phyloP scores from a whole-genome alignment of 306 rosid species.

The Sophora flavescens region DNA sequence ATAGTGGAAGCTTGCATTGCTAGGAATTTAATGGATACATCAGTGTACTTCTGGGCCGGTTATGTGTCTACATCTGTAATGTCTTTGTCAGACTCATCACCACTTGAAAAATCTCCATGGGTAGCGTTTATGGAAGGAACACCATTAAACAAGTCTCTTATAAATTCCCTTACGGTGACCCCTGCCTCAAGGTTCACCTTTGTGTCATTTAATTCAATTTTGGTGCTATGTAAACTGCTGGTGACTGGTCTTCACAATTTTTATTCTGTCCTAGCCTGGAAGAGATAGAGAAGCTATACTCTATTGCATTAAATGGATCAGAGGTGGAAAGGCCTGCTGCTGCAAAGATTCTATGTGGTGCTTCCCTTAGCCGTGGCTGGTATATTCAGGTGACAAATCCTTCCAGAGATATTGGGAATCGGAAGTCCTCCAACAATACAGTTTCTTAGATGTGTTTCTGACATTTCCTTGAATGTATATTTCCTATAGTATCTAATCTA shows the following conservation, averaged over 20 bases:
- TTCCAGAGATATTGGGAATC: conserved; percentile 38
- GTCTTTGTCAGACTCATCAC: conserved; percentile 56
- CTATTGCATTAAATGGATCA: conserved; percentile 74
- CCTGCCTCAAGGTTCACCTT: conserved; percentile 75
- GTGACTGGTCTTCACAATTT: conserved; percentile 45
- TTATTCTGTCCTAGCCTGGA: conserved; percentile 62
- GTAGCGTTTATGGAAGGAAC: conserved; percentile 74
- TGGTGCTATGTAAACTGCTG: conserved; percentile 41
- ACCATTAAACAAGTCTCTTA: conserved; percentile 62
- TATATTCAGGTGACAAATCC: conserved; percentile 74
- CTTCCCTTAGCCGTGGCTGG: conserved; percentile 82
- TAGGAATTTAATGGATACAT: conserved; percentile 71
- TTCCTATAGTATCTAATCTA: conserved; percentile 17
- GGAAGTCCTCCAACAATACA: conserved; percentile 26
- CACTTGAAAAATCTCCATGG: conserved; percentile 75
- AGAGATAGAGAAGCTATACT: conserved; percentile 79
- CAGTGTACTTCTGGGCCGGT: conserved; percentile 79
- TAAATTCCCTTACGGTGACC: conserved; percentile 61
- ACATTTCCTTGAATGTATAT: conserved; percentile 37
- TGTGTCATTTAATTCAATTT: conserved; percentile 30
- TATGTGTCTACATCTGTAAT: conserved; percentile 61
- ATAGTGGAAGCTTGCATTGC: conserved; percentile 87
- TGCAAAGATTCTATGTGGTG: conserved; percentile 83
- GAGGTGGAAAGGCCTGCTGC: conserved; percentile 75
- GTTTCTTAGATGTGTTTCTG: conserved; percentile 31